phyloP scores from a whole-genome alignment of 2,329 filamentous ascomycete species.

The Fusarium sp. region DNA sequence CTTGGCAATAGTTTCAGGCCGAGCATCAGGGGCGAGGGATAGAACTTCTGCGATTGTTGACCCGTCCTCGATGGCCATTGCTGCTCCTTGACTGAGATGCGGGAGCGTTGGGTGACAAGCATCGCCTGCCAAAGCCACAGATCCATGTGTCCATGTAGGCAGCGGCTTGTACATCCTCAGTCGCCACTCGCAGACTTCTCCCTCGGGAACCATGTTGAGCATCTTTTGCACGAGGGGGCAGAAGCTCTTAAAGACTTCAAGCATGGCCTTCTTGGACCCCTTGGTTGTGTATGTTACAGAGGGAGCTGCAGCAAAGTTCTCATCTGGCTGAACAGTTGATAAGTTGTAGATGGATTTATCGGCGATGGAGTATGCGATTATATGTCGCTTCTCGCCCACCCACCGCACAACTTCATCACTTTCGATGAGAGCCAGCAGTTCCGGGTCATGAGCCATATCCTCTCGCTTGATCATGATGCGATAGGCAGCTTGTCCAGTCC shows the following conservation, averaged over 20 bases:
- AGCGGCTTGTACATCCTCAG: constrained; percentile 70
- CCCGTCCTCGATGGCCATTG: constrained; percentile 75
- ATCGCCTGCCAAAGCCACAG: constrained; percentile 69
- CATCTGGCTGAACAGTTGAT: constrained; percentile 69
- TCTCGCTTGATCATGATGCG: constrained; percentile 63
- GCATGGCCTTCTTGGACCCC: constrained; percentile 69
- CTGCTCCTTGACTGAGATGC: constrained; percentile 74
- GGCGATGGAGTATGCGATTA: constrained; percentile 74
- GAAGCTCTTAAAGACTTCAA: constrained; percentile 68
- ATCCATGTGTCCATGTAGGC: constrained; percentile 68
- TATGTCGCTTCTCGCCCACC: constrained; percentile 74
- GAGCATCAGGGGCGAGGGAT: constrained; percentile 34
- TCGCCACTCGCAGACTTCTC: constrained; percentile 75
- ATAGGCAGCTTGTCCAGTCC: constrained; percentile 65
- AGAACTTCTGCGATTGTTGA: constrained; percentile 51
- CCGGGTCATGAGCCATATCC: constrained; percentile 73
- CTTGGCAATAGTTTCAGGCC: constrained; percentile 41
- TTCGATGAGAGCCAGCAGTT: constrained; percentile 69
- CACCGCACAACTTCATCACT: constrained; percentile 68
- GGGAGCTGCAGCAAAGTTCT: constrained; percentile 61
- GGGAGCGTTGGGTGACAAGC: constrained; percentile 75
- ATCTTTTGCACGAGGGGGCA: constrained; percentile 69
- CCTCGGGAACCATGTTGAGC: constrained; percentile 70
- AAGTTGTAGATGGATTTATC: constrained; percentile 74
- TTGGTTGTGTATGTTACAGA: constrained; percentile 71